phyloP scores from a whole-genome alignment of 768 basidiomycete species.

The Mycena pura region DNA sequence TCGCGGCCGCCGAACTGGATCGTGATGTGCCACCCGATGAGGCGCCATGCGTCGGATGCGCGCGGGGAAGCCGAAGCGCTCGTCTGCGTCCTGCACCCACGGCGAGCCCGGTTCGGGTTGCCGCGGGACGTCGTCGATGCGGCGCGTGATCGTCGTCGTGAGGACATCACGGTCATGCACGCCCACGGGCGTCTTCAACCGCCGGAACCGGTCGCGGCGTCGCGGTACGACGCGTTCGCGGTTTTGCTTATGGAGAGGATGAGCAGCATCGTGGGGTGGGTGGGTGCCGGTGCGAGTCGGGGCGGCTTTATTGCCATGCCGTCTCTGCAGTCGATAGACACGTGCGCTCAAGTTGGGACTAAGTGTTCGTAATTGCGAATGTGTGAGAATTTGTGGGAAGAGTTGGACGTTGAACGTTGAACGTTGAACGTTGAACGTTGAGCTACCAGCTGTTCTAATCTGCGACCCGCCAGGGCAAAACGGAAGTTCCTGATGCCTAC shows the following conservation, averaged over 20 bases:
- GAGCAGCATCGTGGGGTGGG: no score
- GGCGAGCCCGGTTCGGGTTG: background rate
- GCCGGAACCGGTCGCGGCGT: background rate
- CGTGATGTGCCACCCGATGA: background rate
- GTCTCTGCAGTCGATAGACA: no score
- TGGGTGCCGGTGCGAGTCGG: no score
- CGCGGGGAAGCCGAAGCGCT: constrained; percentile 8
- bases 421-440: no score
- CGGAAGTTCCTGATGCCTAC: no score
- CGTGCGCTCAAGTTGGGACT: no score
- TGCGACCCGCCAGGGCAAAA: no score
- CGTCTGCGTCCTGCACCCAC: background rate
- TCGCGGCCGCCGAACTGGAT: constrained; percentile 18
- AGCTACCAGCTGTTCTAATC: no score
- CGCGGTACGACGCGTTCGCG: constrained; percentile 13
- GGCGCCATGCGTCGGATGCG: constrained; percentile 7
- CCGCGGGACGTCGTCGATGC: constrained; percentile 21
- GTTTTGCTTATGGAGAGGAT: constrained; percentile 13
- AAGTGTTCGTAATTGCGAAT: no score
- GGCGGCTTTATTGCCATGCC: no score
- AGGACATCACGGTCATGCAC: constrained; percentile 11
- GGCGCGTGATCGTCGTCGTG: constrained; percentile 14
- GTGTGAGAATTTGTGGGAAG: no score
- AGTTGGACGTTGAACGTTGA: no score
- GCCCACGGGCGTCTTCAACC: constrained; percentile 10